A percentile compares a stretch with the other conserved stretches of the same genome.
phyloP scores from a whole-genome alignment of 768 basidiomycete species.

The Gymnopilus dilepis region DNA sequence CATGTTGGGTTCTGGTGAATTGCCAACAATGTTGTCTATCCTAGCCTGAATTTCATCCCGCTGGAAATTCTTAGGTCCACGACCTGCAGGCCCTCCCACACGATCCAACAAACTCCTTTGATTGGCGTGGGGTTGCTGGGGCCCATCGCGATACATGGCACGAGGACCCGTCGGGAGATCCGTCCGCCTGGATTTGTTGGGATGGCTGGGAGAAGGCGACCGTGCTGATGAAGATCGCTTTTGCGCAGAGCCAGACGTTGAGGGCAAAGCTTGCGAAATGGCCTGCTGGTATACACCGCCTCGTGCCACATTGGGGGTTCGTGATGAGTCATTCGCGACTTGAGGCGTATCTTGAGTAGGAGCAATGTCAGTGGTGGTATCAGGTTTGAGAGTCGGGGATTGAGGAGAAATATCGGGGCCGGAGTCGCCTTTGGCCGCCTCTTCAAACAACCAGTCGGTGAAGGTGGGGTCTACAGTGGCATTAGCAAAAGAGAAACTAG shows the following conservation, averaged over 20 bases:
- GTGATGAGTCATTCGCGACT: conserved; percentile 43
- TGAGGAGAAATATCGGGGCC: conserved; percentile 51
- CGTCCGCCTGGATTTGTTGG: conserved; percentile 73
- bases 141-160: conserved; percentile 68
- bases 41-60: conserved; percentile 79
- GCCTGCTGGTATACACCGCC: conserved; percentile 76
- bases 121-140: conserved; percentile 34
- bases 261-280: conserved; percentile 64
- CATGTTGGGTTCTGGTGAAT: conserved; percentile 57
- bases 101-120: conserved; percentile 80
- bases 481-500: conserved; percentile 3
- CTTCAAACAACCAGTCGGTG: conserved; percentile 87
- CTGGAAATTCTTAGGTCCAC: conserved; percentile 45
- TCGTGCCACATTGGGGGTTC: conserved; percentile 54
- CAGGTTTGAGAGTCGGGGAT: conserved; percentile 37
- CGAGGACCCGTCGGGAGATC: conserved; percentile 87
- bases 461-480: conserved; percentile 69
- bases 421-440: conserved; percentile 73
- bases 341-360: conserved; percentile 27
- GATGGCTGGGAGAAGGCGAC: conserved; percentile 68
- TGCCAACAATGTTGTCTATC: conserved; percentile 77
- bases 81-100: conserved; percentile 63
- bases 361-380: conserved; percentile 23
- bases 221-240: conserved; percentile 71
- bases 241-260: conserved; percentile 53